phyloP scores from a whole-genome alignment of 1,284 basidiomycete species.

The Moesziomyces sp. region DNA sequence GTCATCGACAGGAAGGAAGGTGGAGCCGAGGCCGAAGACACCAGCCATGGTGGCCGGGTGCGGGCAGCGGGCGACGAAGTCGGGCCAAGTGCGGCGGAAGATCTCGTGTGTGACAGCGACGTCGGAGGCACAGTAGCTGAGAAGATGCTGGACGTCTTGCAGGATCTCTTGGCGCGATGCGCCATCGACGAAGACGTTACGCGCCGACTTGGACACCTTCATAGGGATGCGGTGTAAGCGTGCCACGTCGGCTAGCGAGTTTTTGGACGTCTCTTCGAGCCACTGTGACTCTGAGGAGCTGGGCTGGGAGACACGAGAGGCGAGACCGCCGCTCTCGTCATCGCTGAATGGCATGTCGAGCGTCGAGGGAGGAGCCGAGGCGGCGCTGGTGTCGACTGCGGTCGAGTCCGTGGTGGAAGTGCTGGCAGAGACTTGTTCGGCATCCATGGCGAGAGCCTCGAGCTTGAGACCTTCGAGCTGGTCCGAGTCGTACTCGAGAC shows the following conservation, averaged over 20 bases:
- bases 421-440: conserved; percentile 3
- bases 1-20: conserved; percentile 89
- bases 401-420: neutral
- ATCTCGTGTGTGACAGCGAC: conserved; percentile 87
- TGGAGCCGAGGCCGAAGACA: conserved; percentile 88
- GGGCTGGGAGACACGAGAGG: conserved; percentile 18
- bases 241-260: conserved; percentile 92
- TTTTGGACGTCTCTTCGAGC: conserved; percentile 92
- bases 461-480: conserved; percentile 52
- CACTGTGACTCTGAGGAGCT: conserved; percentile 70
- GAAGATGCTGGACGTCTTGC: conserved; percentile 78
- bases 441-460: conserved; percentile 35
- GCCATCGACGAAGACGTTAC: conserved; percentile 77
- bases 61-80: conserved; percentile 85
- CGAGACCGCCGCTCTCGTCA: conserved; percentile 37
- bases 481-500: conserved; percentile 46
- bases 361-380: conserved; percentile 12
- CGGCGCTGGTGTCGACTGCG: conserved; percentile 5
- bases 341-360: conserved; percentile 46
- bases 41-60: conserved; percentile 94
- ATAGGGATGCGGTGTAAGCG: conserved; percentile 83
- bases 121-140: conserved; percentile 89
- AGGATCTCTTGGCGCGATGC: conserved; percentile 76
- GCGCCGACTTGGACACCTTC: conserved; percentile 80
- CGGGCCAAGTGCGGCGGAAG: conserved; percentile 82